These are phyloP conservation scores for Dactylellina drechsleri DNA, from an alignment of 2,329 filamentous ascomycete species.

Conservation along the genomic window DNA sequence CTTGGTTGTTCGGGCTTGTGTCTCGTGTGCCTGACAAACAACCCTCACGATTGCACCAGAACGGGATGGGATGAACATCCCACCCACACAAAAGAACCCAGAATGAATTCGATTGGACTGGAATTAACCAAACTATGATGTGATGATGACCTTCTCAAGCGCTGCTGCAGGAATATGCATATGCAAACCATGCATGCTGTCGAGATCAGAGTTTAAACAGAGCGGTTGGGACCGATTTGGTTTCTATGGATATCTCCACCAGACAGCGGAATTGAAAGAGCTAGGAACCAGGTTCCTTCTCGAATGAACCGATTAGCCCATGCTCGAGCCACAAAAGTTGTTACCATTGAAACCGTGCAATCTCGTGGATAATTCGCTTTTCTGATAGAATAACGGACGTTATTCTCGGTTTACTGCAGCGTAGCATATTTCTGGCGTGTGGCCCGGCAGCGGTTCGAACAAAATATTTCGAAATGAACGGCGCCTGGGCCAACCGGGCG, in stretches of 20 bases:
- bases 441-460: not conserved
- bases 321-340: slow-evolving; percentile 3
- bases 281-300: slow-evolving; percentile 27
- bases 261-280: slow-evolving; percentile 30
- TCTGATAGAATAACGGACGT: slow-evolving; percentile 16
- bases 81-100: slow-evolving; percentile 4
- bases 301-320: slow-evolving; percentile 25
- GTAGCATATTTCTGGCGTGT: not conserved
- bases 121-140: not conserved
- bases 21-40: slow-evolving; percentile 33
- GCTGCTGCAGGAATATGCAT: not conserved
- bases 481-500: slow-evolving; percentile 3
- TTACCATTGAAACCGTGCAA: slow-evolving; percentile 33
- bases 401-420: not conserved
- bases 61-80: not conserved
- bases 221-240: slow-evolving; percentile 50
- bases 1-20: slow-evolving; percentile 16
- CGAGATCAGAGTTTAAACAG: not conserved
- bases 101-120: slow-evolving; percentile 18
- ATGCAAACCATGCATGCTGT: not conserved
- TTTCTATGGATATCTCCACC: slow-evolving; percentile 54
- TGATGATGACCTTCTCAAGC: not conserved
- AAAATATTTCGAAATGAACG: slow-evolving; percentile 9
- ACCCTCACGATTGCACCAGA: slow-evolving; percentile 2
- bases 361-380: slow-evolving; percentile 25